phyloP scores from a whole-genome alignment of 2,329 filamentous ascomycete genomes.

The Shiraia bambusicola region DNA sequence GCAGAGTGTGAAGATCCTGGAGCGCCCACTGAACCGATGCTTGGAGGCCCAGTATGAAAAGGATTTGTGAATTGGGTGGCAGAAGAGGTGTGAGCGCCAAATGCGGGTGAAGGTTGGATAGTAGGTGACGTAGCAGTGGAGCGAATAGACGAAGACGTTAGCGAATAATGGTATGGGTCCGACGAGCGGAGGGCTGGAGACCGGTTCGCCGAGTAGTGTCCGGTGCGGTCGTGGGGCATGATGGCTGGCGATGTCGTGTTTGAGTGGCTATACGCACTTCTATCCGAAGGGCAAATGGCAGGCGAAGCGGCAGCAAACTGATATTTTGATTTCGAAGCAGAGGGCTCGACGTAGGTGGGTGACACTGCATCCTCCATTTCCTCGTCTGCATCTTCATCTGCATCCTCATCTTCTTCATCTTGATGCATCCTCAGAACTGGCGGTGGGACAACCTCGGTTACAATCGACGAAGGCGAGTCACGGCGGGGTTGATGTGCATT shows the following conservation, averaged over 20 bases:
- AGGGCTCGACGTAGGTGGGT: constrained; percentile 23
- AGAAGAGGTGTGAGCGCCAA: constrained; percentile 46
- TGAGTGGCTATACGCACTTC: constrained; percentile 36
- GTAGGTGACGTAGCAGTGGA: constrained; percentile 40
- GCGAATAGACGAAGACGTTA: constrained; percentile 45
- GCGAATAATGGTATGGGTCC: constrained; percentile 52
- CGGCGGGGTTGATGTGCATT: constrained; percentile 31
- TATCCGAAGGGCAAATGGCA: constrained; percentile 41
- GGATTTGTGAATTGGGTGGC: constrained; percentile 35
- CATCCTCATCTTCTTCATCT: constrained; percentile 49
- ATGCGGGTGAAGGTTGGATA: constrained; percentile 39
- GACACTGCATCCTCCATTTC: constrained; percentile 44
- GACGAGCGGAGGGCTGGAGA: constrained; percentile 43
- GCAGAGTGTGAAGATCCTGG: constrained; percentile 28
- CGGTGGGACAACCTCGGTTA: constrained; percentile 29
- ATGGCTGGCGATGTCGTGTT: constrained; percentile 46
- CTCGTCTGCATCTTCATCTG: constrained; percentile 54
- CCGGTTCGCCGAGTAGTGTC: constrained; percentile 48
- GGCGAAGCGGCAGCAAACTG: constrained; percentile 36
- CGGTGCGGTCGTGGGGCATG: constrained; percentile 46
- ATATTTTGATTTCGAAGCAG: constrained; percentile 19
- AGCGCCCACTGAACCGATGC: constrained; percentile 20
- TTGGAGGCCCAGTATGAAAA: constrained; percentile 29
- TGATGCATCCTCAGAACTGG: constrained; percentile 16
- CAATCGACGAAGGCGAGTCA: constrained; percentile 26